Conservation (phyloP, 306 rosid species). For the Medicago ruthenica region DNA sequence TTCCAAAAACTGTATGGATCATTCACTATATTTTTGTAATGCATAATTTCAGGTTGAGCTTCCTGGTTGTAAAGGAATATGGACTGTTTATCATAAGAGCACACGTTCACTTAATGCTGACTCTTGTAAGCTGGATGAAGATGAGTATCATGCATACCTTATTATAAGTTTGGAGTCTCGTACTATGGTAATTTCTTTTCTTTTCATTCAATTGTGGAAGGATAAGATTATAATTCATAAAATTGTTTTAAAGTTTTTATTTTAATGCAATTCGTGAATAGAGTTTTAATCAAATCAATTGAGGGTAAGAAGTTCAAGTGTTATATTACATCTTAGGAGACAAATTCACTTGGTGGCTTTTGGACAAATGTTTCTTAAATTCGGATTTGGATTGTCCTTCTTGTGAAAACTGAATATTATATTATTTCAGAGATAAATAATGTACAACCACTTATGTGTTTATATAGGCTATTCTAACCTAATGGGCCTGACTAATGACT, state of each 20-base stretch:
- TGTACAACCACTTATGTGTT: too few relatives aligned
- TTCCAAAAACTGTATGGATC: constrained; percentile 17
- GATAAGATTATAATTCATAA: constrained; percentile 23
- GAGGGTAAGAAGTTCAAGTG: constrained; percentile 12
- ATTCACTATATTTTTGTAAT: constrained; percentile 24
- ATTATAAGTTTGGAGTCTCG: constrained; percentile 97
- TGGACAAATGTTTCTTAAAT: not conserved
- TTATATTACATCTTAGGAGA: not conserved
- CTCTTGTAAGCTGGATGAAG: constrained; percentile 72
- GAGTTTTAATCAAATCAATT: constrained; percentile 26
- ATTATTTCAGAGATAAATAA: too few relatives aligned
- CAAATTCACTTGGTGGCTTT: not conserved
- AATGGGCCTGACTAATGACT: too few relatives aligned
- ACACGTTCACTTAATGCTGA: constrained; percentile 71
- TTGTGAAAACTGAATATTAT: too few relatives aligned
- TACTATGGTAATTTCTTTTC: constrained; percentile 73
- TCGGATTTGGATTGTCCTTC: not conserved
- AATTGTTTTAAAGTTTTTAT: constrained; percentile 27
- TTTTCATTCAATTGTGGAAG: constrained; percentile 31
- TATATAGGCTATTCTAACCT: too few relatives aligned
- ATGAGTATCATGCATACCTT: constrained; percentile 95
- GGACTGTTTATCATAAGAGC: constrained; percentile 98
- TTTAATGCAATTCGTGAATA: constrained; percentile 36
- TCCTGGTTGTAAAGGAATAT: constrained; percentile 97
- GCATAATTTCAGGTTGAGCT: constrained; percentile 76